Evolutionary conservation across 1,284 basidiomycete species (phyloP).

Genomic region (Abortiporus biennis): DNA sequence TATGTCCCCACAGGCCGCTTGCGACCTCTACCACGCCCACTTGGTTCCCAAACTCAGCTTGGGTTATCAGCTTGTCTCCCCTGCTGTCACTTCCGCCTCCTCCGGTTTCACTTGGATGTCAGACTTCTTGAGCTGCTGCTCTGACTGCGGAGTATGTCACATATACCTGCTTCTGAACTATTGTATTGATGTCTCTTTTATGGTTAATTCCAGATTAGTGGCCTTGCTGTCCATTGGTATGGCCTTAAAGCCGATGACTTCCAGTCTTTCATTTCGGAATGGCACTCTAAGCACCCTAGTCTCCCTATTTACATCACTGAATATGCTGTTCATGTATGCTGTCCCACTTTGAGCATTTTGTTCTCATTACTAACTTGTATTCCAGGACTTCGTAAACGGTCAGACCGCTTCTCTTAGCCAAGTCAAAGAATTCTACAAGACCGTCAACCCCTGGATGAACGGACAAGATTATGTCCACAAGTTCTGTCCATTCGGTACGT

Average conservation of each 20-base stretch:
- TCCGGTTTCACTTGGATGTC: conserved; percentile 58
- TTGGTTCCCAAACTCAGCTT: conserved; percentile 49
- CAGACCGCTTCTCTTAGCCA: conserved; percentile 43
- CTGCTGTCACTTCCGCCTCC: conserved; percentile 61
- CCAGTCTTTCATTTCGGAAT: conserved; percentile 42
- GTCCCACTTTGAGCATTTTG: background rate
- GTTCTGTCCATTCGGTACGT: conserved; percentile 70
- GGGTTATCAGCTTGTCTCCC: conserved; percentile 58
- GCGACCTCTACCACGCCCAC: conserved; percentile 54
- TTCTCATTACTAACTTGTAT: conserved; percentile 10
- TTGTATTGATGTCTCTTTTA: background rate
- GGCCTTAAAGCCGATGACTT: conserved; percentile 44
- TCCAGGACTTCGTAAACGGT: conserved; percentile 59
- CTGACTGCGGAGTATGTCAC: conserved; percentile 45
- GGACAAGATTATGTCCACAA: conserved; percentile 43
- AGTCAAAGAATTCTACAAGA: conserved; percentile 52
- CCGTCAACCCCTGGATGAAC: conserved; percentile 53
- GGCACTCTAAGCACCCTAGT: conserved; percentile 43
- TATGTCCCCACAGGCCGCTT: conserved; percentile 45
- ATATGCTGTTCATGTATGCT: conserved; percentile 44
- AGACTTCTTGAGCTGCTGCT: conserved; percentile 54
- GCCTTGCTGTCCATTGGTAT: conserved; percentile 57
- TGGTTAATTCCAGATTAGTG: conserved; percentile 36
- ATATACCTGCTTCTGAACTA: conserved; percentile 8
- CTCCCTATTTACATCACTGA: conserved; percentile 61